phyloP scores from a whole-genome alignment of 1,284 basidiomycete species.

The Ustilago trichophora region DNA sequence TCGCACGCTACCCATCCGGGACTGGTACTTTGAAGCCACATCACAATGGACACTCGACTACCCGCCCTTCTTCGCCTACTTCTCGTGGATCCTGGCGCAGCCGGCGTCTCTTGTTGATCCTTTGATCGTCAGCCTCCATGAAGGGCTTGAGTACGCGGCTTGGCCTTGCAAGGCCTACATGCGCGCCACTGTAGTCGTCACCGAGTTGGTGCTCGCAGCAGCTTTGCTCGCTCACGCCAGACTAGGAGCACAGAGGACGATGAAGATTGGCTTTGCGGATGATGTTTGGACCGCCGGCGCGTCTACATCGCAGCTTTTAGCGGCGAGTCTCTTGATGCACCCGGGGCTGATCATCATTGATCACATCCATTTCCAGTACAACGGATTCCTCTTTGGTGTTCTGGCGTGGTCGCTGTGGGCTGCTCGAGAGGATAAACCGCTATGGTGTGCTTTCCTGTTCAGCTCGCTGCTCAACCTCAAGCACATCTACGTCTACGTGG shows the following conservation, averaged over 20 bases:
- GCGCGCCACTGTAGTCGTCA: conserved; percentile 83
- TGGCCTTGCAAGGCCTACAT: conserved; percentile 87
- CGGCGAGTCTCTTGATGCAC: conserved; percentile 80
- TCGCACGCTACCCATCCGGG: conserved; percentile 81
- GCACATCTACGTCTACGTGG: conserved; percentile 95
- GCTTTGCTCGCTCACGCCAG: conserved; percentile 72
- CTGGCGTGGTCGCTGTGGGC: conserved; percentile 89
- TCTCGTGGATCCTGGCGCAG: conserved; percentile 85
- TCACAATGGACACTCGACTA: conserved; percentile 84
- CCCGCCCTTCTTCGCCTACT: conserved; percentile 95
- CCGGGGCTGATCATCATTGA: conserved; percentile 93
- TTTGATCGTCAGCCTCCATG: conserved; percentile 71
- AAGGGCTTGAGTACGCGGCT: conserved; percentile 80
- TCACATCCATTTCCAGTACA: conserved; percentile 92
- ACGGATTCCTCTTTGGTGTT: conserved; percentile 93
- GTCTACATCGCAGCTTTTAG: conserved; percentile 26
- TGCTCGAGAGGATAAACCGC: conserved; percentile 81
- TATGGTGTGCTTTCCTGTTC: conserved; percentile 84
- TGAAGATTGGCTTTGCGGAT: conserved; percentile 17
- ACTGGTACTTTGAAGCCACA: conserved; percentile 93
- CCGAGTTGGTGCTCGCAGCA: conserved; percentile 83
- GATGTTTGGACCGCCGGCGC: not conserved
- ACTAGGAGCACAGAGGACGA: conserved; percentile 13
- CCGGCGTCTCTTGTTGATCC: conserved; percentile 82
- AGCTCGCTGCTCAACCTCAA: conserved; percentile 92